phyloP scores from a whole-genome alignment of 495 filamentous ascomycete species.

The Neurospora sp. region DNA sequence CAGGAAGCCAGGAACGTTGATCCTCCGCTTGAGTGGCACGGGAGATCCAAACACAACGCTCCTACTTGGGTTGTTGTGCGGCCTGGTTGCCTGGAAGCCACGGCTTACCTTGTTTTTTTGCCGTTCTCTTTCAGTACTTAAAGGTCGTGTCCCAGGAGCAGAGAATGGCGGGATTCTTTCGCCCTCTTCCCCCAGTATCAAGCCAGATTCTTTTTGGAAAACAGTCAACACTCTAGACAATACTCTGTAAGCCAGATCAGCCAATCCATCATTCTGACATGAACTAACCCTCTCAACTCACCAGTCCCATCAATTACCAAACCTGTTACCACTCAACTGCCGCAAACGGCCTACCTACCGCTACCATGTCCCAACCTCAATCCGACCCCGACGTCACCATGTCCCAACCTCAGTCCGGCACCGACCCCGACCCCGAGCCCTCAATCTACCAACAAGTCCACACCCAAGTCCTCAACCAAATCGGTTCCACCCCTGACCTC shows the following conservation, averaged over 20 bases:
- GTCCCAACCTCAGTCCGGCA: background rate
- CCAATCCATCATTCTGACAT: background rate
- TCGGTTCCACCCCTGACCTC: background rate
- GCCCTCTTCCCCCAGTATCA: background rate
- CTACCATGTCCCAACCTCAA: background rate
- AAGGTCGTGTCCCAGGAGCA: background rate
- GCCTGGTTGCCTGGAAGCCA: background rate
- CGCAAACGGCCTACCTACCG: background rate
- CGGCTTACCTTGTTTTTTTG: background rate
- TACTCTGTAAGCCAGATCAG: background rate
- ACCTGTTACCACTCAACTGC: background rate
- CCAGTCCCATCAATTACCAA: background rate
- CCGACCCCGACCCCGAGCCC: background rate
- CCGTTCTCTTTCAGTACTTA: background rate
- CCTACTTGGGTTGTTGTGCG: background rate
- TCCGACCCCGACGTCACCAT: background rate
- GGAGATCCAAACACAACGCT: background rate
- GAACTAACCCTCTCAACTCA: background rate
- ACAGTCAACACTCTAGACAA: background rate
- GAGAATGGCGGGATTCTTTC: background rate
- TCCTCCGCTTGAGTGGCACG: background rate
- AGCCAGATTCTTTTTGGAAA: background rate
- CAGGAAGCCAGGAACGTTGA: background rate
- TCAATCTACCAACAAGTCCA: background rate
- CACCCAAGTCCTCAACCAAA: background rate